Conservation (phyloP, 345 rosid genomes). For the Ailanthus altissimus region DNA sequence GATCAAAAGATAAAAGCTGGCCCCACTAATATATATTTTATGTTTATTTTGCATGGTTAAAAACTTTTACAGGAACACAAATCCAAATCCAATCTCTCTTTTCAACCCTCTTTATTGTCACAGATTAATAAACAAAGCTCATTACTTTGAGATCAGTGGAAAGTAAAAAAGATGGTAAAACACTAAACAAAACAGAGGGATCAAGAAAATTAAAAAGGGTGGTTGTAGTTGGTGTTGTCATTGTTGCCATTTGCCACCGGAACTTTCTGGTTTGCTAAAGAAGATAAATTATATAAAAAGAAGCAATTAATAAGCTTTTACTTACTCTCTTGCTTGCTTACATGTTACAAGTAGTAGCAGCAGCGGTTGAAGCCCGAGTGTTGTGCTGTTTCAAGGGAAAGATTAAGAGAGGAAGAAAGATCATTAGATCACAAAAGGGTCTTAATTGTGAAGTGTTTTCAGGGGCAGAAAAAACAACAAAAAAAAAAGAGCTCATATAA, state of each 20-base stretch:
- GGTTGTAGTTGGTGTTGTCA: background rate
- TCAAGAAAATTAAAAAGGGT: slow-evolving; percentile 22
- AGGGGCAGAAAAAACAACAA: slow-evolving; percentile 8
- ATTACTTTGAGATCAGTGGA: slow-evolving; percentile 29
- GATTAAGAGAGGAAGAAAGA: slow-evolving; percentile 3
- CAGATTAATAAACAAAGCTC: slow-evolving; percentile 24
- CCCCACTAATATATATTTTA: slow-evolving; percentile 32
- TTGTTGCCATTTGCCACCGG: background rate
- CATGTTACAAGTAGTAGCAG: slow-evolving; percentile 7
- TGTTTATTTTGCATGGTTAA: slow-evolving; percentile 19
- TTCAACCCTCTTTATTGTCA: slow-evolving; percentile 1
- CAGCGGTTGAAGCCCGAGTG: background rate
- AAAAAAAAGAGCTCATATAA: background rate
- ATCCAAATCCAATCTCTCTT: background rate
- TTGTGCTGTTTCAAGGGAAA: background rate
- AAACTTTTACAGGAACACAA: background rate
- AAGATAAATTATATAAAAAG: background rate
- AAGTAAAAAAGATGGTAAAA: slow-evolving; percentile 18
- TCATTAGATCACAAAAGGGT: slow-evolving; percentile 3
- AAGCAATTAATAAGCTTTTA: background rate
- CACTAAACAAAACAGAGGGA: slow-evolving; percentile 2
- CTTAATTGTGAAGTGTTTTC: slow-evolving; percentile 5
- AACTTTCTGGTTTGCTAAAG: background rate
- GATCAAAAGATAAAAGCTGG: slow-evolving; percentile 39
- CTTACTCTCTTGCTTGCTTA: background rate